Conservation (phyloP, 768 basidiomycete genomes). For the Cystobasidium ongulense region DNA sequence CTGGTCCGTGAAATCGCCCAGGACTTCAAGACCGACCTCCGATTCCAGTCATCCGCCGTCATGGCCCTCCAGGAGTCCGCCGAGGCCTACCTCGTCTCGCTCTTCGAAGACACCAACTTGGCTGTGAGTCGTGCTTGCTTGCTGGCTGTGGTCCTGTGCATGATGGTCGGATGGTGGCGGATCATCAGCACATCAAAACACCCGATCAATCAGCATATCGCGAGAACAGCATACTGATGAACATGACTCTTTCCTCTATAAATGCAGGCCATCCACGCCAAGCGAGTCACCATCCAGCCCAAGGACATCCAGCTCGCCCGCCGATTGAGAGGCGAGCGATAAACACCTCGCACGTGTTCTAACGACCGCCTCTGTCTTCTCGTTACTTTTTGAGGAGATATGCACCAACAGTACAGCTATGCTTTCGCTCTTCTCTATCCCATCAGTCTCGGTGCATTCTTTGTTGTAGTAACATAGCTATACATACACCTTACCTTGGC, state of each 20-base stretch:
- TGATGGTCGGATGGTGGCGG: not conserved
- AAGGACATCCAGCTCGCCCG: slow-evolving; percentile 51
- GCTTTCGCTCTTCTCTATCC: too few relatives aligned
- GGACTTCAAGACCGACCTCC: slow-evolving; percentile 61
- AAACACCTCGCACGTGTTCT: slow-evolving; percentile 40
- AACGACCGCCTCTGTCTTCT: not conserved
- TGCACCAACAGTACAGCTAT: not conserved
- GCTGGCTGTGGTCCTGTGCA: too few relatives aligned
- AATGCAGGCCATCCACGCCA: slow-evolving; percentile 49
- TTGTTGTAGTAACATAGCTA: too few relatives aligned
- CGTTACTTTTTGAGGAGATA: not conserved
- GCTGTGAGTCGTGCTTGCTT: slow-evolving; percentile 38
- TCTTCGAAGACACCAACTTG: slow-evolving; percentile 51
- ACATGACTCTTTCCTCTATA: not conserved
- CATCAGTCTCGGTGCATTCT: too few relatives aligned
- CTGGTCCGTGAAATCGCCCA: slow-evolving; percentile 68
- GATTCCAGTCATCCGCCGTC: slow-evolving; percentile 53
- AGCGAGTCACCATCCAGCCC: slow-evolving; percentile 63
- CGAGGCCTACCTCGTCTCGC: slow-evolving; percentile 53
- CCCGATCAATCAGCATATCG: not conserved
- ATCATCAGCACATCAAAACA: slow-evolving; percentile 4
- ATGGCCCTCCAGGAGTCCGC: slow-evolving; percentile 54
- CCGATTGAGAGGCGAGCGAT: slow-evolving; percentile 51
- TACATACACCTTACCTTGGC: too few relatives aligned
- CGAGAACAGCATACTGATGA: not conserved